Conservation (phyloP, 2,329 filamentous ascomycete species). For the Trichoderma oligosporum region DNA sequence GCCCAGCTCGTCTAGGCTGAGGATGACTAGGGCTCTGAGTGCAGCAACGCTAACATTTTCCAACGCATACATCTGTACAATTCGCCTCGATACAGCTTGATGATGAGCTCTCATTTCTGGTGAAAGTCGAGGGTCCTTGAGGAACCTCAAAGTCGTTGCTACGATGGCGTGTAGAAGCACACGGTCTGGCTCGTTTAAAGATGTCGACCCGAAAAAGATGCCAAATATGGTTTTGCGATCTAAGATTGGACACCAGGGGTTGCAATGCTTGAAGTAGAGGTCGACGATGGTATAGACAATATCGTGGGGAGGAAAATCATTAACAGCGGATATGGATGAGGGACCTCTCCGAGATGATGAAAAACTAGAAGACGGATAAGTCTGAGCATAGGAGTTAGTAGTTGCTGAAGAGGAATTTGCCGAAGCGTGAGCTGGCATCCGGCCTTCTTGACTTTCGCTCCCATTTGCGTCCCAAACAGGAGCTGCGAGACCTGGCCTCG, state of each 20-base stretch:
- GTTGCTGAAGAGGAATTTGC: neutral
- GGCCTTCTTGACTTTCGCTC: constrained; percentile 1
- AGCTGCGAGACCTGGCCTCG: constrained; percentile 7
- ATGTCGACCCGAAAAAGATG: constrained; percentile 40
- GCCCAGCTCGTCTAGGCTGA: constrained; percentile 41
- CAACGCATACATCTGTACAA: constrained; percentile 42
- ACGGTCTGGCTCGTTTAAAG: constrained; percentile 38
- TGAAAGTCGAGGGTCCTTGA: constrained; percentile 38
- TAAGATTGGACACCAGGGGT: constrained; percentile 53
- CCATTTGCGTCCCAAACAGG: constrained; percentile 12
- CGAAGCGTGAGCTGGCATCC: neutral
- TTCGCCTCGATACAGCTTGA: constrained; percentile 38
- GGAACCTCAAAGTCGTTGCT: constrained; percentile 41
- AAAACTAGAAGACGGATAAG: constrained; percentile 13
- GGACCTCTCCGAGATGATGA: constrained; percentile 23
- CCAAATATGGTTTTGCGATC: constrained; percentile 42
- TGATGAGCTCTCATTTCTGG: constrained; percentile 38
- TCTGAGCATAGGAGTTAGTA: constrained; percentile 5
- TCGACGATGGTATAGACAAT: constrained; percentile 57
- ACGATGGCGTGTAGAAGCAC: constrained; percentile 44
- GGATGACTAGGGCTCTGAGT: constrained; percentile 39
- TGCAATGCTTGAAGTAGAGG: constrained; percentile 61
- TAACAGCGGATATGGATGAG: constrained; percentile 37
- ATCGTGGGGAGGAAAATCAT: constrained; percentile 56
- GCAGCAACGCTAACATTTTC: constrained; percentile 40